phyloP scores from a whole-genome alignment of 1,284 basidiomycete genomes.

The Ceratobasidium sp. region DNA sequence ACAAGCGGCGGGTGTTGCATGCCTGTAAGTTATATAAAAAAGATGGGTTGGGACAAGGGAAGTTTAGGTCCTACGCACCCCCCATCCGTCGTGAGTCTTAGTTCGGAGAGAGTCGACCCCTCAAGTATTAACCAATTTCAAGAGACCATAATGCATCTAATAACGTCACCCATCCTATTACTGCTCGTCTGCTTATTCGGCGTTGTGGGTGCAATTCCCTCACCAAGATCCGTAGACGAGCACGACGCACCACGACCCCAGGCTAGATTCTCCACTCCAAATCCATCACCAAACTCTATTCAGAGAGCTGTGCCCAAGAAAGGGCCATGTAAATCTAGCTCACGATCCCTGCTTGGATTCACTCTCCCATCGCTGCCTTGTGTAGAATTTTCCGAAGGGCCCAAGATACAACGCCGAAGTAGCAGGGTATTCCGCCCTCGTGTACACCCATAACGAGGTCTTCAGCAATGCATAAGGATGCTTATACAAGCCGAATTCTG shows the following conservation, averaged over 20 bases:
- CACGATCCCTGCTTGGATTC: neutral
- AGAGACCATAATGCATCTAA: neutral
- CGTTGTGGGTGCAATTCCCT: neutral
- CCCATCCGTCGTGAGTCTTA: too few species aligned
- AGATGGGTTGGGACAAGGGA: too few species aligned
- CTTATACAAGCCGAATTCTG: too few species aligned
- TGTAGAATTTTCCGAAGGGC: neutral
- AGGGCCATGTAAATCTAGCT: neutral
- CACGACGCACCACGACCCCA: neutral
- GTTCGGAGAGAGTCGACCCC: too few species aligned
- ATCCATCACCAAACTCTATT: neutral
- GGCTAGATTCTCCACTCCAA: neutral
- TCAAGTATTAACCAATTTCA: too few species aligned
- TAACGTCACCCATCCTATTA: neutral
- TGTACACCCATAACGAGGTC: conserved; percentile 15
- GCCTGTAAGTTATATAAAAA: too few species aligned
- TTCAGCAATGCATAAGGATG: neutral
- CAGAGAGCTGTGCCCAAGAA: neutral
- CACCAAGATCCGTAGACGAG: neutral
- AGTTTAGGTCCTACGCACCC: too few species aligned
- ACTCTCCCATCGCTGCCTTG: neutral
- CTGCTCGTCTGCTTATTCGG: neutral
- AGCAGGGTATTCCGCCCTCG: conserved; percentile 26
- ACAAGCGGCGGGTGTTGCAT: neutral
- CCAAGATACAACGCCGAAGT: conserved; percentile 1